These are phyloP conservation scores for Mucor lusitanicus DNA, from an alignment of 371 early-diverging fungal species.

Conservation along the genomic window DNA sequence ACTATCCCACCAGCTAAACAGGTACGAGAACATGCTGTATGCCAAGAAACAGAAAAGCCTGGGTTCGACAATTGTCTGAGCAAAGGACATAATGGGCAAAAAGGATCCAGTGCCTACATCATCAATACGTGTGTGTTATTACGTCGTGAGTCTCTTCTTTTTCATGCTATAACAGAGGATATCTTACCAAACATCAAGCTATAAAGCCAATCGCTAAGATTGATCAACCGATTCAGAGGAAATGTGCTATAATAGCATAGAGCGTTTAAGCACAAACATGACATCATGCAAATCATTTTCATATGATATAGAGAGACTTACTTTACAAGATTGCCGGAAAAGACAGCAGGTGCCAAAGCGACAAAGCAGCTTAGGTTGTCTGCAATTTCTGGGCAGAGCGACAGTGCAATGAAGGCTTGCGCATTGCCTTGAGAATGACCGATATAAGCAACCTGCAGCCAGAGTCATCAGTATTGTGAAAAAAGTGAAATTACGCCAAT, in stretches of 20 bases:
- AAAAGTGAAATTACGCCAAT: neutral
- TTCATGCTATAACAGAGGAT: neutral
- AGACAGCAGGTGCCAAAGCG: constrained; percentile 62
- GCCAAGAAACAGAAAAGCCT: constrained; percentile 36
- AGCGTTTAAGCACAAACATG: neutral
- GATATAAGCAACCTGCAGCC: constrained; percentile 45
- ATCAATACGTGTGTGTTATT: neutral
- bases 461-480: neutral
- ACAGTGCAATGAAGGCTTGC: constrained; percentile 54
- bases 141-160: neutral
- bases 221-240: constrained; percentile 32
- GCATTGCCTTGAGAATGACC: constrained; percentile 68
- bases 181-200: constrained; percentile 36
- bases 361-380: constrained; percentile 51
- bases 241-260: constrained; percentile 24
- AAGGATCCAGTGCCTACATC: constrained; percentile 45
- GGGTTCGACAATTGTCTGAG: constrained; percentile 32
- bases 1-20: constrained; percentile 62
- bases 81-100: constrained; percentile 50
- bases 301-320: constrained; percentile 8
- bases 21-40: constrained; percentile 59
- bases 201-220: constrained; percentile 28
- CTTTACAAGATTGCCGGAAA: constrained; percentile 49
- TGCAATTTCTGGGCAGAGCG: constrained; percentile 39
- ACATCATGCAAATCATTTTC: constrained; percentile 2